Evolutionary conservation across 2,329 filamentous ascomycete genomes (phyloP), one percentile per base, ranked within the genome.

Genomic region (Aureobasidium mangrovei): DNA sequence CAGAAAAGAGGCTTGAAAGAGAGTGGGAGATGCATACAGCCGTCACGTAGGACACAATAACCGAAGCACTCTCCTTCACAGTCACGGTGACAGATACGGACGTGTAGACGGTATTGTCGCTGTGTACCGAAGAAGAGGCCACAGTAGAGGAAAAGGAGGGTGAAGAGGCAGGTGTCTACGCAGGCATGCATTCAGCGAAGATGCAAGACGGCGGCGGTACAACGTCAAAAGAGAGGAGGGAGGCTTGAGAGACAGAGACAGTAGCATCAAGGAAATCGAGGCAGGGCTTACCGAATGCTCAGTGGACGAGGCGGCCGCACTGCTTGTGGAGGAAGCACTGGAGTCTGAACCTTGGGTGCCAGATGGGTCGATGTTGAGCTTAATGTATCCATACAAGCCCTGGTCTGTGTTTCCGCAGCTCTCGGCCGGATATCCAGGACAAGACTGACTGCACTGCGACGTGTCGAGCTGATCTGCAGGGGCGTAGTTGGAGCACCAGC

Each of bases 401-500:
- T 74, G 59, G 43, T 66, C 63, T 42, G 63, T 60, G 35, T 79
- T 81, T 57, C 87, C 87, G 63, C 87, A 91, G 8, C 73, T 69
- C 59, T 91, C 85, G 1, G 51, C 33, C 0, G 80, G 80, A 64
- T 78, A 91, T n/a, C 85, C 87, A 7, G 85, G 85, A 61, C 87
- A 91, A 12, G 69, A 48, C 0, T 66, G 67, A 59, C 76, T 69
- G 69, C 87, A 91, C 47, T 72, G 72, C 58, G 61, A 60, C 26
- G 66, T 60, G 55, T 66, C 60, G n/a, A 61, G 52, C 56, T 71
- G 68, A 4, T 68, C 61, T 24, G 65, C 65, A 7, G 87, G 87
- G 2, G 76, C 75, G 62, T 83, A 83, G 65, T 89, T 78, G 36
- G 84, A 84, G 66, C 87, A 91, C 85, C 85, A 91, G 65, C 87